Conservation (phyloP, 805 yeast genomes). For the Candida yuanshanica region DNA sequence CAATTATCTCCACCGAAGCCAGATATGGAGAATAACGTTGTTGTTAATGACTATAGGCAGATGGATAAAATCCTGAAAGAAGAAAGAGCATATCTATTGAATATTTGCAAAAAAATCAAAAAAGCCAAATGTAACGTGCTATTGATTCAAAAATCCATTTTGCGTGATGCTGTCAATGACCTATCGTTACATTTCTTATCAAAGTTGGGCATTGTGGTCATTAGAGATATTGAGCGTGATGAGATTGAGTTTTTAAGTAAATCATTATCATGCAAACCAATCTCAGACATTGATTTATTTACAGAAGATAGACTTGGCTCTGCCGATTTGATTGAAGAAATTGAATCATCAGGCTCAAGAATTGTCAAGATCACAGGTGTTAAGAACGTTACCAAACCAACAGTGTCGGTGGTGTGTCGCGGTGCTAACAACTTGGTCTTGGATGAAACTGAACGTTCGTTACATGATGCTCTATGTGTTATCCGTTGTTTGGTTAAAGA, state of each 20-base stretch:
- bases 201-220: constrained; percentile 88
- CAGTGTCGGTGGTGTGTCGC: constrained; percentile 87
- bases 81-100: constrained; percentile 91
- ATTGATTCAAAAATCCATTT: constrained; percentile 90
- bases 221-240: constrained; percentile 95
- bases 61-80: constrained; percentile 98
- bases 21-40: constrained; percentile 91
- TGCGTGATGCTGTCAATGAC: constrained; percentile 82
- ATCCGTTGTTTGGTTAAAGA: constrained; percentile 81
- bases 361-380: constrained; percentile 86
- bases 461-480: constrained; percentile 94
- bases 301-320: constrained; percentile 88
- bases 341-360: constrained; percentile 41
- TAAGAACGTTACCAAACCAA: constrained; percentile 65
- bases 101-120: constrained; percentile 92
- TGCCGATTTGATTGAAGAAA: constrained; percentile 89
- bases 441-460: constrained; percentile 95
- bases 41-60: constrained; percentile 96
- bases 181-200: constrained; percentile 92
- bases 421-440: constrained; percentile 89
- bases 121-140: constrained; percentile 88
- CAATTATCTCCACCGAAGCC: constrained; percentile 95
- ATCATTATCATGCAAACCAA: constrained; percentile 89
- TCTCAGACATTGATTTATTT: constrained; percentile 91
- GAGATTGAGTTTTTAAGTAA: constrained; percentile 85